phyloP scores from a whole-genome alignment of 441 rosid genomes.

The Corymbia calophylla region DNA sequence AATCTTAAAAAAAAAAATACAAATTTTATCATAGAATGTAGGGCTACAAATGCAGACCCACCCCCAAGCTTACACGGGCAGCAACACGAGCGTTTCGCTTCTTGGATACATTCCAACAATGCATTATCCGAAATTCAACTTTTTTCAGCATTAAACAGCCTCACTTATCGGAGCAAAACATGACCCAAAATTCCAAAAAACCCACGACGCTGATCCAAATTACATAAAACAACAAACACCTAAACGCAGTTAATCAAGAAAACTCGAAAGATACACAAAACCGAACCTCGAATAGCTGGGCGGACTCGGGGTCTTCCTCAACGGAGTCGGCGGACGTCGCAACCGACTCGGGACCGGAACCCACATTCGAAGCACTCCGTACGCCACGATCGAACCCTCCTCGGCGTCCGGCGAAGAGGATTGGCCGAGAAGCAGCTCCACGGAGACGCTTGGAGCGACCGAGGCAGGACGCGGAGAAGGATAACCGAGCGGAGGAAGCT shows the following conservation, averaged over 20 bases:
- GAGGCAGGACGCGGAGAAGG: neutral
- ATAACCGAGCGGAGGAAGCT: neutral
- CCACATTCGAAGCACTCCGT: slow-evolving; percentile 11
- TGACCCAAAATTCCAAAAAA: neutral
- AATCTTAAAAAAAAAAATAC: neutral
- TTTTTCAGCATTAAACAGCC: neutral
- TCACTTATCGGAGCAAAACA: neutral
- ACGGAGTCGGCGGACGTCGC: neutral
- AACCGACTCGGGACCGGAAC: slow-evolving; percentile 19
- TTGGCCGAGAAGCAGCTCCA: neutral
- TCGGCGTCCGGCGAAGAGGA: slow-evolving; percentile 7
- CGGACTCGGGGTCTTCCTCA: slow-evolving; percentile 48
- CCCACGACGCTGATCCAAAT: neutral
- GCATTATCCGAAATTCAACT: neutral
- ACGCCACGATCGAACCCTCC: neutral
- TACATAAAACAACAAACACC: neutral
- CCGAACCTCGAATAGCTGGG: slow-evolving; percentile 50
- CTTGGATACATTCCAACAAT: neutral
- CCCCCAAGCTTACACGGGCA: neutral
- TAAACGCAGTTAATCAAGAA: neutral
- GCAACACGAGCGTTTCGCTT: neutral
- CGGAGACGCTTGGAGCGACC: neutral
- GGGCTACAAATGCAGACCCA: neutral
- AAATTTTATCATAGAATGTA: neutral
- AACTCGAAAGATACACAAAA: neutral